These are phyloP conservation scores for Ganoderma lucidum DNA, from an alignment of 1,284 basidiomycete species.

Conservation along the genomic window DNA sequence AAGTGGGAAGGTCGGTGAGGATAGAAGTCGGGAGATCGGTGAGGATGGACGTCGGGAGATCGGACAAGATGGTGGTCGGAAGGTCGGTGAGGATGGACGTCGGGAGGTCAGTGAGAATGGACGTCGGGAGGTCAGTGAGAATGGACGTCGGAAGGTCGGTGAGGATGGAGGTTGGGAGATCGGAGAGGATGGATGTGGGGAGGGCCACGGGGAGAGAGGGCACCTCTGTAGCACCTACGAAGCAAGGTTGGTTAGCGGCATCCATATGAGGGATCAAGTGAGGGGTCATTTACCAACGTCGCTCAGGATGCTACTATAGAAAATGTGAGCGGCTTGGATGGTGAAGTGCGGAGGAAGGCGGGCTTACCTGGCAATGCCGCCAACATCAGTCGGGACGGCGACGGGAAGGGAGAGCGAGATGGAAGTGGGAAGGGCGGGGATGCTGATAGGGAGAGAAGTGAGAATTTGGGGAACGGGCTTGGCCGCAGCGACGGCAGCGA, in stretches of 20 bases:
- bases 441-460: constrained; percentile 9
- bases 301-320: constrained; percentile 3
- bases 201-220: constrained; percentile 10
- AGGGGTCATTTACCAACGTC: constrained; percentile 5
- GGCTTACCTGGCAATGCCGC: neutral
- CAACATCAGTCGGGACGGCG: constrained; percentile 7
- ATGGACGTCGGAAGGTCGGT: neutral
- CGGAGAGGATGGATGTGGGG: constrained; percentile 13
- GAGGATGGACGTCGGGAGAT: neutral
- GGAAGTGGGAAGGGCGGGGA: constrained; percentile 4
- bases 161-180: constrained; percentile 12
- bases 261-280: neutral
- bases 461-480: constrained; percentile 26
- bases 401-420: constrained; percentile 8
- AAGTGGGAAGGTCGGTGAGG: neutral
- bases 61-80: neutral
- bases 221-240: constrained; percentile 3
- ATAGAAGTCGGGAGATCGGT: neutral
- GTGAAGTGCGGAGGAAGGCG: neutral
- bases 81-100: neutral
- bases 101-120: neutral
- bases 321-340: neutral
- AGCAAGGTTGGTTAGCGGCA: neutral
- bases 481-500: constrained; percentile 24
- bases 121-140: neutral